Percentiles rank a stretch among this genome's conserved stretches.
Conservation (phyloP, 805 yeast genomes). For the Cephaloascus albidus region DNA sequence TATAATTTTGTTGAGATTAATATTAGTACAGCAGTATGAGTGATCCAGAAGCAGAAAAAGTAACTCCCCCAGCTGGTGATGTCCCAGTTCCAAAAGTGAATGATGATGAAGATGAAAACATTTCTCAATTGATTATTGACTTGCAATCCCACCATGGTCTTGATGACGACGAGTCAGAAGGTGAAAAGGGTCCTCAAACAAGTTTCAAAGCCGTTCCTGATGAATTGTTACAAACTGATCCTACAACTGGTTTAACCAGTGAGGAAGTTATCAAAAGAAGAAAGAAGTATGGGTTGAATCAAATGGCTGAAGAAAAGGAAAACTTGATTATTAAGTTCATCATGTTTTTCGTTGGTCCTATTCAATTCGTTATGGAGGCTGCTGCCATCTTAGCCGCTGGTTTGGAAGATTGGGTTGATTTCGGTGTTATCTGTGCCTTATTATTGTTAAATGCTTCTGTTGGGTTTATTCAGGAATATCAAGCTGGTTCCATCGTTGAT, state of each 20-base stretch:
- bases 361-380: constrained; percentile 96
- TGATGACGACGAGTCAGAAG: constrained; percentile 41
- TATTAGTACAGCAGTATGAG: neutral
- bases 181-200: constrained; percentile 23
- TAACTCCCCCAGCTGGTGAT: neutral
- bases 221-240: constrained; percentile 76
- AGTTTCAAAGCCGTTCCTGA: constrained; percentile 67
- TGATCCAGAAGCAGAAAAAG: neutral
- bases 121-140: constrained; percentile 56
- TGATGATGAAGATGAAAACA: constrained; percentile 6
- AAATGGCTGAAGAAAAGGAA: constrained; percentile 85
- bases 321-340: constrained; percentile 70
- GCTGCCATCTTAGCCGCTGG: constrained; percentile 95
- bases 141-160: constrained; percentile 53
- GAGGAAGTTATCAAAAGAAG: constrained; percentile 78
- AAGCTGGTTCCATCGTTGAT: constrained; percentile 96
- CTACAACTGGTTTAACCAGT: constrained; percentile 61
- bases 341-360: constrained; percentile 89
- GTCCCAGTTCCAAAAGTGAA: constrained; percentile 18
- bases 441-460: constrained; percentile 81
- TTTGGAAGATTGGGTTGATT: constrained; percentile 97
- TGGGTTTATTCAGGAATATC: constrained; percentile 96
- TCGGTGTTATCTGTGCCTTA: constrained; percentile 92
- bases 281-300: constrained; percentile 85
- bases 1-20: no score